Percentiles rank a stretch among this genome's conserved stretches.
phyloP scores from a whole-genome alignment of 2,329 filamentous ascomycete genomes.

The Botryotinia convoluta region DNA sequence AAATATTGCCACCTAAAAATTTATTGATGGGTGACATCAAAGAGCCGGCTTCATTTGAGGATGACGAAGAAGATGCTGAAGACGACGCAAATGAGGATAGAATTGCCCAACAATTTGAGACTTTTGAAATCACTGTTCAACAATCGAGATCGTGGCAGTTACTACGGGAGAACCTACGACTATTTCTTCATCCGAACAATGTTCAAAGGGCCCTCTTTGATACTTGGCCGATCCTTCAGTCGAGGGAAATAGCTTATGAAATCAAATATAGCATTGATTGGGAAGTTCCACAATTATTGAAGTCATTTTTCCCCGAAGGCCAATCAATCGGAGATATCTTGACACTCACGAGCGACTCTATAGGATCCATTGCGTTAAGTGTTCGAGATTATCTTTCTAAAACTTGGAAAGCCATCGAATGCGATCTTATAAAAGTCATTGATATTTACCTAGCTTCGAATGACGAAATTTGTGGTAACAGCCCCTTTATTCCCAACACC shows the following conservation, averaged over 20 bases:
- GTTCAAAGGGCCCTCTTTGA: not conserved
- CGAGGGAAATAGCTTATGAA: not conserved
- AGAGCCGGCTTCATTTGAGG: not conserved
- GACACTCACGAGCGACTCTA: not conserved
- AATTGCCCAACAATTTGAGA: no score
- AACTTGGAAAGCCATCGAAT: not conserved
- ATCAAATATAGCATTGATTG: not conserved
- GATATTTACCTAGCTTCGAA: not conserved
- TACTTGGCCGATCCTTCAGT: not conserved
- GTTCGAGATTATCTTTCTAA: not conserved
- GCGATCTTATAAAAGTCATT: not conserved
- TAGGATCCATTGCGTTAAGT: not conserved
- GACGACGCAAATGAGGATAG: no score
- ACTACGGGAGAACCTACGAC: no score
- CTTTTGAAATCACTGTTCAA: no score
- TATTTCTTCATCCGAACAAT: not conserved
- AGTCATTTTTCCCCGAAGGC: no score
- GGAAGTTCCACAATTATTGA: not conserved
- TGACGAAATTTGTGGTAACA: not conserved
- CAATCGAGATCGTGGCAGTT: no score
- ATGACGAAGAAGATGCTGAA: not conserved
- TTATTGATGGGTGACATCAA: not conserved
- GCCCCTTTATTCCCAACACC: not conserved
- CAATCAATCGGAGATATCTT: not conserved
- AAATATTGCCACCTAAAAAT: not conserved